A percentile compares a stretch with the other conserved stretches of the same genome.
Conservation (phyloP, 192 early-diverging fungal species). For the Gaertneriomyces semiglobifer region DNA sequence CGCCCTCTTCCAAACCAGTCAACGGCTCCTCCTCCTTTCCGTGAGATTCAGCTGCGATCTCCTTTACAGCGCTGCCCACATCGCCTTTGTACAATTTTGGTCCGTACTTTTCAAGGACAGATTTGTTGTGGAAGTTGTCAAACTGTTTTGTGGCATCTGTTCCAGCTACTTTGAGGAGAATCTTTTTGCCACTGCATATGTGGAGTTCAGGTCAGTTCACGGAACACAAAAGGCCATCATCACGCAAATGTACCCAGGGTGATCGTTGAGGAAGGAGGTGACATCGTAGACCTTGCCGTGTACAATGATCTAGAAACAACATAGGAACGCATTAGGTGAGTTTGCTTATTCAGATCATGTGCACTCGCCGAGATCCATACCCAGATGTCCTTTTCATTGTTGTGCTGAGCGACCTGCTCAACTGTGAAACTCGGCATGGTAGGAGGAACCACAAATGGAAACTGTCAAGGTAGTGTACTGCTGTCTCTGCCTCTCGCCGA, state of each 20-base stretch:
- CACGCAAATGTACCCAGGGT: slow-evolving; percentile 58
- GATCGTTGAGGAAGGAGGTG: slow-evolving; percentile 46
- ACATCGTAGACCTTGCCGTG: slow-evolving; percentile 48
- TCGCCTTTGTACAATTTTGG: slow-evolving; percentile 61
- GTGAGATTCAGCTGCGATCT: neutral
- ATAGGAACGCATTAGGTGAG: neutral
- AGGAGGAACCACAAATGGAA: neutral
- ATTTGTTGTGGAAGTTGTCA: slow-evolving; percentile 75
- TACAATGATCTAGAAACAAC: slow-evolving; percentile 26
- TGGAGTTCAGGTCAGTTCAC: neutral
- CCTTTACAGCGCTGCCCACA: slow-evolving; percentile 37
- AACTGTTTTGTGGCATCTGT: slow-evolving; percentile 82
- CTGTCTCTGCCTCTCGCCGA: too few species aligned
- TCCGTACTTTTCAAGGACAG: slow-evolving; percentile 62
- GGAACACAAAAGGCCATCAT: neutral
- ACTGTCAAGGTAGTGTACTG: neutral
- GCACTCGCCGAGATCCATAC: slow-evolving; percentile 41
- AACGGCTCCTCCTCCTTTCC: slow-evolving; percentile 6
- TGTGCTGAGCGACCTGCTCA: slow-evolving; percentile 71
- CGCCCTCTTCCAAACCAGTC: slow-evolving; percentile 38
- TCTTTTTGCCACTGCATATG: slow-evolving; percentile 49
- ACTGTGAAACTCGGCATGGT: slow-evolving; percentile 47
- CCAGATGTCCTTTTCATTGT: slow-evolving; percentile 72
- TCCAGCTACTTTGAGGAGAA: slow-evolving; percentile 73
- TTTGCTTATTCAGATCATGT: neutral